Evolutionary conservation across 768 basidiomycete species (phyloP).

Genomic region (Auricularia sp.): DNA sequence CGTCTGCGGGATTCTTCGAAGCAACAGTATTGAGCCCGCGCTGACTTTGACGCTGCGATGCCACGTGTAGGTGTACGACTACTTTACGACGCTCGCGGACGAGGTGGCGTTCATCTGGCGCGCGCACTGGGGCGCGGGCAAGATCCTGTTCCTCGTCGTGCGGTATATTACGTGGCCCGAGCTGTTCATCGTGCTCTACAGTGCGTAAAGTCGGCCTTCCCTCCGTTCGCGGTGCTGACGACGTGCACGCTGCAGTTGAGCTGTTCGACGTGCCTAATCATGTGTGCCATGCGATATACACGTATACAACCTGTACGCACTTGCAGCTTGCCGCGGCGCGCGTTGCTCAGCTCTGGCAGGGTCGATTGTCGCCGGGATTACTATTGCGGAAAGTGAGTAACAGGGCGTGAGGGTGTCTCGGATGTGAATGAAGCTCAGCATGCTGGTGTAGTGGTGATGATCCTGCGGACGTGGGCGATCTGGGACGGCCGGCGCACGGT

Average conservation of each 20-base stretch:
- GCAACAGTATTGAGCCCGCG: no score
- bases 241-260: neutral
- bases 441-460: neutral
- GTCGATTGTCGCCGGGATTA: neutral
- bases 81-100: neutral
- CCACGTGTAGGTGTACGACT: constrained; percentile 3
- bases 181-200: neutral
- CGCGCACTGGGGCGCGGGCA: constrained; percentile 3
- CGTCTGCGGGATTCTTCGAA: no score
- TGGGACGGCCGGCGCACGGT: neutral
- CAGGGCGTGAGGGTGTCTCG: no score
- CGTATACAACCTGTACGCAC: neutral
- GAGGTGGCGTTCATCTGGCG: constrained; percentile 3
- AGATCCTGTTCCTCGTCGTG: constrained; percentile 4
- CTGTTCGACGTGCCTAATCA: neutral
- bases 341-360: neutral
- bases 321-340: neutral
- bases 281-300: neutral
- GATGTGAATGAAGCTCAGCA: no score
- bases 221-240: neutral
- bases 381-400: neutral
- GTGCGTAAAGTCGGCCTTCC: neutral
- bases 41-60: no score
- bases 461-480: neutral
- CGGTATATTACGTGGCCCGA: constrained; percentile 1